Evolutionary conservation across 495 filamentous ascomycete species (phyloP), one percentile per base, ranked within the genome.

Genomic region (Lophiotrema nucula): DNA sequence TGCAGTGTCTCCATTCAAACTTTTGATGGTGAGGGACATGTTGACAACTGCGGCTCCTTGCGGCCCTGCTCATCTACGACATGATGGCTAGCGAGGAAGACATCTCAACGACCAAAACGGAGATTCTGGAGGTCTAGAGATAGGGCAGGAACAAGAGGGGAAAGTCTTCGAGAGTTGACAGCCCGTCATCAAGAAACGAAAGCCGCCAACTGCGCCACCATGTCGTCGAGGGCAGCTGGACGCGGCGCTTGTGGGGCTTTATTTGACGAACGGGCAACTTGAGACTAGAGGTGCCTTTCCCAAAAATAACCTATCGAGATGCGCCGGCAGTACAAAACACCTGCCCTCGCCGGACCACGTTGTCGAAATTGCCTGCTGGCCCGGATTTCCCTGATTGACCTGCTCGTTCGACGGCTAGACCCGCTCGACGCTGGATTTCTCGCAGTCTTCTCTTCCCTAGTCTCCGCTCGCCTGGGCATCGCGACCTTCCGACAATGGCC

Each of bases 1-100:
- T 5, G 84, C 84, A 25, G 83, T 80, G 69, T 90, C 87, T 37
- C 77, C 79, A 66, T 90, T 89, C 27, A 90, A 77, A 48, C 83
- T 77, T 62, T 83, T 81, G 60, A 89, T 68, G 4, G 76, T 82
- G 43, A 89, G 65, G 4, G 86, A 79, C 87, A 90, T 90, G 52
- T 55, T 57, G 23, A 46, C 31, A 35, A 15, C 31, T 35, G 31
- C 8, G 31, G 31, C 31, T 35, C 31, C 31, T 35, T 35, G 8
- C 31, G 31, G 31, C n/a, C n/a, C n/a, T n/a, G n/a, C n/a, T n/a
- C n/a, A n/a, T n/a, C n/a, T n/a, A n/a, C n/a, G n/a, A n/a, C n/a
- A n/a, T n/a, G n/a, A 16, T 18, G 25, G n/a, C 15, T n/a, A n/a
- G 22, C 4, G 21, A n/a, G n/a, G n/a, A n/a, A n/a, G n/a, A n/a